phyloP scores from a whole-genome alignment of 1,284 basidiomycete genomes.

The Somion occarium region DNA sequence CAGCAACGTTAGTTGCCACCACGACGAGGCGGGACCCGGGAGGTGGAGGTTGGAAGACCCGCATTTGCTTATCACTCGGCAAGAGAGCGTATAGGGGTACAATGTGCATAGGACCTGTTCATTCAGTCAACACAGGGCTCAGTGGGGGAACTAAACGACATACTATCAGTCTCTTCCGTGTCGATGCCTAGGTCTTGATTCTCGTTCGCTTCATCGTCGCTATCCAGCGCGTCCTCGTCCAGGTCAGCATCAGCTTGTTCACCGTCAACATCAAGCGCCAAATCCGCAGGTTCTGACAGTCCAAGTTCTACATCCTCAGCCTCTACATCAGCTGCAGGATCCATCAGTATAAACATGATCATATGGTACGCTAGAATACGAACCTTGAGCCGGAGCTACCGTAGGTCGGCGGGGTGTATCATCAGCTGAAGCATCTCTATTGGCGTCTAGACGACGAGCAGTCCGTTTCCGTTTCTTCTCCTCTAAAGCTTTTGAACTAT shows the following conservation, averaged over 20 bases:
- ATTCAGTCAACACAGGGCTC: not conserved
- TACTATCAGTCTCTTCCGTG: conserved; percentile 58
- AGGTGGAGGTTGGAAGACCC: conserved; percentile 66
- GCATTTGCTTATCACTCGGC: conserved; percentile 71
- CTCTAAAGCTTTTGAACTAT: conserved; percentile 63
- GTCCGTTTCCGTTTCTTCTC: conserved; percentile 40
- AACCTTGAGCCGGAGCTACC: conserved; percentile 49
- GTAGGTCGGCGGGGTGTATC: conserved; percentile 5
- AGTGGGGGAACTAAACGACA: conserved; percentile 18
- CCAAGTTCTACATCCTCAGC: conserved; percentile 83
- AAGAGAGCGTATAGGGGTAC: conserved; percentile 74
- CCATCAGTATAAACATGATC: not conserved
- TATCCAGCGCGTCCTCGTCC: conserved; percentile 43
- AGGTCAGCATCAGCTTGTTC: conserved; percentile 40
- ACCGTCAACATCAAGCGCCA: conserved; percentile 57
- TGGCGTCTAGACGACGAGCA: not conserved
- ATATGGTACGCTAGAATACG: not conserved
- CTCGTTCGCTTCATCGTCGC: conserved; percentile 43
- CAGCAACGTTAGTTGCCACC: conserved; percentile 75
- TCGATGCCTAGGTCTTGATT: conserved; percentile 53
- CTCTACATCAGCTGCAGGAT: conserved; percentile 57
- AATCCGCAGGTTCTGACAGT: conserved; percentile 30
- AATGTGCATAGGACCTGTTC: conserved; percentile 61
- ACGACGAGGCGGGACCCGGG: conserved; percentile 63
- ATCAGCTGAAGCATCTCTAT: not conserved